Evolutionary conservation across 495 filamentous ascomycete genomes (phyloP).

Genomic region (Penicillium angulare): DNA sequence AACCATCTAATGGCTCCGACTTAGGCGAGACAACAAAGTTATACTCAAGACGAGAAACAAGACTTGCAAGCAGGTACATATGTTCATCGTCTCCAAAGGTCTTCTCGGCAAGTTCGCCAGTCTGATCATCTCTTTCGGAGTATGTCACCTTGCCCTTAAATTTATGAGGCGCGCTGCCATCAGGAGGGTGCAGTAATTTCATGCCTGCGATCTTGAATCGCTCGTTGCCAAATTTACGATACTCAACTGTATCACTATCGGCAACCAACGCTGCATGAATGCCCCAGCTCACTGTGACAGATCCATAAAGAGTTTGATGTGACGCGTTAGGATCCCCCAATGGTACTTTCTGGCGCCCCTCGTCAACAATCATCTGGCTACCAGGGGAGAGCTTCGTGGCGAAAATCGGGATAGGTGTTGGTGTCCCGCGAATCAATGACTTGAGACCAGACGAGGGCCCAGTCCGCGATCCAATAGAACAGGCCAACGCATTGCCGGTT

Average conservation of each 20-base stretch:
- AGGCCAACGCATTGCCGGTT: slow-evolving; percentile 85
- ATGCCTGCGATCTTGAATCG: slow-evolving; percentile 82
- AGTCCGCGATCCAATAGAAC: slow-evolving; percentile 52
- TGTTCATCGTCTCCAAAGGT: slow-evolving; percentile 32
- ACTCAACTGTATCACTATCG: slow-evolving; percentile 77
- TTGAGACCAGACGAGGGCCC: slow-evolving; percentile 26
- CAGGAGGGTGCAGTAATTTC: slow-evolving; percentile 62
- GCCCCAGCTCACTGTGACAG: slow-evolving; percentile 83
- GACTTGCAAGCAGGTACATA: slow-evolving; percentile 71
- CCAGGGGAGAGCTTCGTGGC: slow-evolving; percentile 64
- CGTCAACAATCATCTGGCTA: slow-evolving; percentile 42
- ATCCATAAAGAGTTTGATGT: slow-evolving; percentile 56
- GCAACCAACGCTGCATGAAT: slow-evolving; percentile 85
- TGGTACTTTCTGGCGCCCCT: slow-evolving; percentile 29
- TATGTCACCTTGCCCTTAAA: slow-evolving; percentile 62
- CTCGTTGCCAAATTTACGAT: slow-evolving; percentile 68
- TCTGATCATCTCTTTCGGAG: slow-evolving; percentile 18
- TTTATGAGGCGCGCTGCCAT: slow-evolving; percentile 59
- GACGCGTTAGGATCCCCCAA: slow-evolving; percentile 22
- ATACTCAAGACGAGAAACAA: slow-evolving; percentile 77
- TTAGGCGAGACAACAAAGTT: slow-evolving; percentile 74
- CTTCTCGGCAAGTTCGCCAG: background rate
- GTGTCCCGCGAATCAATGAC: slow-evolving; percentile 48
- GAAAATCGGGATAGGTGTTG: slow-evolving; percentile 52
- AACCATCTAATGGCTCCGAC: slow-evolving; percentile 63